Evolutionary conservation across 371 early-diverging fungal genomes (phyloP), one percentile per base, ranked within the genome.

Genomic region (Sporodiniella umbellata): DNA sequence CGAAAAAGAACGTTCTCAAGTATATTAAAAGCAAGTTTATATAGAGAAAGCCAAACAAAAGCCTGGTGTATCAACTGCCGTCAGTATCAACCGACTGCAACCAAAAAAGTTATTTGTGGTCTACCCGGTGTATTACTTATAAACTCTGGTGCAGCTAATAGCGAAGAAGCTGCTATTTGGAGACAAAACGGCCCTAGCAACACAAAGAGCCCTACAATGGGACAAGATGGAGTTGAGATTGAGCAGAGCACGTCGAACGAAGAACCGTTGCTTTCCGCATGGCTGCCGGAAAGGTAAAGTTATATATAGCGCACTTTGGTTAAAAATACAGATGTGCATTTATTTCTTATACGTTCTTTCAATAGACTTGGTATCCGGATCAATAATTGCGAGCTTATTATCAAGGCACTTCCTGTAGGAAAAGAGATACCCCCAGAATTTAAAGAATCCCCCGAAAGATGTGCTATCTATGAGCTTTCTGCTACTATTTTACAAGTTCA

Each of bases 21-120:
- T 24, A 64, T 89, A 4, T 52, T 90, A 31, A 78, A 82, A 55
- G 66, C 73, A 14, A 87, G 87, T 54, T 74, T 93, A 48, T 79
- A 81, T 26, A 66, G 88, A 10, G 87, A 88, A 51, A 73, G 80
- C 11, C 76, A 81, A 50, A 88, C 89, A 23, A 88, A 84, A 48
- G 92, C 90, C 6, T 90, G 90, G 88, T 93, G 94, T 55, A 43
- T 76, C 7, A 63, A 64, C 8, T 93, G 94, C 61, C 82, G 82
- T 37, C 78, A 80, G 48, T 90, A 89, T 52, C 84, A 84, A 51
- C 83, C 83, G 0, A 84, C 79, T 4, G 79, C 79, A 0, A 86
- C 86, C 23, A 80, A 72, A 33, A 85, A 86, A 45, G 63, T 69
- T 10, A 71, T 88, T 24, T 77, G 75, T 38, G 75, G 78, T 3